Evolutionary conservation across 345 rosid species (phyloP), one percentile per base, ranked within the genome.

Genomic region (Pistacia atlantica): DNA sequence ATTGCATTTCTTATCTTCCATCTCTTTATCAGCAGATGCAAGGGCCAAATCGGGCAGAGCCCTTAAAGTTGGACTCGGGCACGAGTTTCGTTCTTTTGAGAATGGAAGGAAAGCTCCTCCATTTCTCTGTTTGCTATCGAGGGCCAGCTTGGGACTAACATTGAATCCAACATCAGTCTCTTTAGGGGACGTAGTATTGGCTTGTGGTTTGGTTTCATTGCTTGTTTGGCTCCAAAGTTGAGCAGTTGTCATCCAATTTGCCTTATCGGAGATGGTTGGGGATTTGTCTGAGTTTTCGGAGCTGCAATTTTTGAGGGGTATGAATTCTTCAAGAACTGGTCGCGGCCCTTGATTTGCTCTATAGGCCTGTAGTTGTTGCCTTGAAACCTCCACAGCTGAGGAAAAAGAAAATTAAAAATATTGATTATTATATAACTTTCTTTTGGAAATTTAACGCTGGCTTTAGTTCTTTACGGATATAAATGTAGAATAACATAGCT

Each of bases 31-130:
- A 6, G 74, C 2, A 5, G 89, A 86, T 20, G 88, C 87, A 51
- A 94, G 87, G 55, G 96, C 94, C 64, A 92, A 82, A 61, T 92
- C 92, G 8, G 97, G 88, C 58, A 91, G 83, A 78, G 77, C 28
- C 68, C 78, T 74, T 46, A 85, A 64, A 71, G 81, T 73, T 11
- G 89, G 83, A 76, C 69, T 75, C 3, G 86, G 79, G 59, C 90
- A 80, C 20, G 78, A 37, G 71, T 84, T 85, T 57, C 90, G 82
- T 61, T 96, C 98, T 80, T 88, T 94, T 9, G 93, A 84, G 88
- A 97, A 97, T 28, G 99, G 99, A 74, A 90, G 91, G 79, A 93
- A 97, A 65, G 95, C 97, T 58, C 99, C 97, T 67, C 92, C 93
- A 77, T 90, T 91, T 82, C 95, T 89, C 75, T 81, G 92, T 69